Conservation (phyloP, 225 moss, liverwort and hornwort species). For the Anthoceros angustus region DNA sequence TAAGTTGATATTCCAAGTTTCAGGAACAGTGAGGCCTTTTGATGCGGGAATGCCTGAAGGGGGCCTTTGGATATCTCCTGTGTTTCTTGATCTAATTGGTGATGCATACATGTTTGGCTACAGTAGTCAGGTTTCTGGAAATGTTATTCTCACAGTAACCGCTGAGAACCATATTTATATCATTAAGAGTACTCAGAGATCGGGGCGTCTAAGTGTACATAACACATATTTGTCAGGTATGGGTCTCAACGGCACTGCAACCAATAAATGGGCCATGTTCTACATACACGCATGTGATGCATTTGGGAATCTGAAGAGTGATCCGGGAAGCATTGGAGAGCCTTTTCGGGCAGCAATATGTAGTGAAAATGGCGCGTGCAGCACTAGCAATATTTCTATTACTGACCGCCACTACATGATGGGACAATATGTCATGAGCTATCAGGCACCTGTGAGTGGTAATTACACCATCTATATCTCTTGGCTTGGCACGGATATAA, state of each 20-base stretch:
- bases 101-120: background rate
- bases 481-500: background rate
- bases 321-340: slow-evolving; percentile 2
- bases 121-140: background rate
- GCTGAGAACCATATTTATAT: background rate
- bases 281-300: background rate
- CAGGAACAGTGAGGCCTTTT: background rate
- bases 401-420: background rate
- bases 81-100: background rate
- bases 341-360: background rate
- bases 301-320: background rate
- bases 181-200: background rate
- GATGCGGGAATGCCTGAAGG: background rate
- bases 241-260: background rate
- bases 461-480: background rate
- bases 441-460: background rate
- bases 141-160: background rate
- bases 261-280: background rate
- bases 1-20: background rate
- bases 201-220: background rate
- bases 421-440: background rate
- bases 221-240: background rate
- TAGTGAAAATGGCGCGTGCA: background rate
- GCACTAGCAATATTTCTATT: background rate
- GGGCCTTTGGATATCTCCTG: background rate